Percentiles rank a stretch among this genome's conserved stretches.
Conservation (phyloP, 305 asterid species). For the Fraxinus sp. region DNA sequence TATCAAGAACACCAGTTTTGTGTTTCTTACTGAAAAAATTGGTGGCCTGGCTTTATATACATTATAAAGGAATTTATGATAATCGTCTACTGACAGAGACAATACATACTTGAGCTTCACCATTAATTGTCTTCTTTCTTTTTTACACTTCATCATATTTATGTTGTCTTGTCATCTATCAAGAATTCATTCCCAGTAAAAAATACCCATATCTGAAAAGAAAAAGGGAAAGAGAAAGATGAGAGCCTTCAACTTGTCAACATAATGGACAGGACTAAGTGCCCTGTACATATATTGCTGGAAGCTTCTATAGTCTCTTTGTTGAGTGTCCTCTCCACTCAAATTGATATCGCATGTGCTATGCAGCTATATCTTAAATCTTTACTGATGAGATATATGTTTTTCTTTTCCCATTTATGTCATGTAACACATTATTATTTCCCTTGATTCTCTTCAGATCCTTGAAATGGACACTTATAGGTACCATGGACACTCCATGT, state of each 20-base stretch:
- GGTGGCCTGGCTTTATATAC: neutral
- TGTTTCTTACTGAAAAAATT: neutral
- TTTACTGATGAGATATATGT: neutral
- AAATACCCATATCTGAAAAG: neutral
- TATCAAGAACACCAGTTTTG: neutral
- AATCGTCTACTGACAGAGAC: neutral
- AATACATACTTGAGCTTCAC: neutral
- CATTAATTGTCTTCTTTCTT: neutral
- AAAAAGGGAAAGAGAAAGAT: too few species aligned
- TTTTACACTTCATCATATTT: neutral
- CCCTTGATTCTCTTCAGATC: conserved; percentile 55
- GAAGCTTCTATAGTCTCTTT: neutral
- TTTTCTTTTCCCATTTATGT: conserved; percentile 18
- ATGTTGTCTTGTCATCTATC: neutral
- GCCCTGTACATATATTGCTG: conserved; percentile 9
- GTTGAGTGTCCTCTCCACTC: neutral
- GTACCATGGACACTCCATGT: conserved; percentile 97
- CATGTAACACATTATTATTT: conserved; percentile 17
- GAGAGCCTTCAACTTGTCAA: neutral
- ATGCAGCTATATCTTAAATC: neutral
- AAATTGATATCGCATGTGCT: neutral
- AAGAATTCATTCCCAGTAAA: neutral
- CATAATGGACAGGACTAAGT: neutral
- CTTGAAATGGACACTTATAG: conserved; percentile 98
- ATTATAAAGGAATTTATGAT: neutral